A percentile compares a stretch with the other conserved stretches of the same genome.
Conservation (phyloP, 345 rosid genomes). For the Salix caprea region DNA sequence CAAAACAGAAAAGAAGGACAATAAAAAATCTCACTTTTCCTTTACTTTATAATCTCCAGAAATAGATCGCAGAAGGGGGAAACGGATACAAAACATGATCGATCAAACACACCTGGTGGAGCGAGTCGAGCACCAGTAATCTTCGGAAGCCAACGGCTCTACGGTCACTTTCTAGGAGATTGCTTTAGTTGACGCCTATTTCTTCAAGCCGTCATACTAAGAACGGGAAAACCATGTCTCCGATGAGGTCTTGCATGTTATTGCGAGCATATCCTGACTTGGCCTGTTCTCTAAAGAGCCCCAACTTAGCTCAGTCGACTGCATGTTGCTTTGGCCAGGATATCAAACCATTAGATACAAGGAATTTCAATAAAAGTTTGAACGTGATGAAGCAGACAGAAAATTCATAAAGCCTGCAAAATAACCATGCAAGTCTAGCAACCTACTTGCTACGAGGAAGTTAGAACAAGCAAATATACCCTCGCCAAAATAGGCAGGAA, state of each 20-base stretch:
- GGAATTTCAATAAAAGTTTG: background rate
- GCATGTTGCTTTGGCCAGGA: background rate
- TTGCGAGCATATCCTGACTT: background rate
- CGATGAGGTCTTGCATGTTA: background rate
- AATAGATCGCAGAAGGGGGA: background rate
- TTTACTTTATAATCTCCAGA: background rate
- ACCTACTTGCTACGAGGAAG: background rate
- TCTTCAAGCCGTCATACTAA: background rate
- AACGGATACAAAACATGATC: background rate
- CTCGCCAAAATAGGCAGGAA: background rate
- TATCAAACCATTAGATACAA: background rate
- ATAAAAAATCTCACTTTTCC: background rate
- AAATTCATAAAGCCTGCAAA: background rate
- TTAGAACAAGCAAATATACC: background rate
- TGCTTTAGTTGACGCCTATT: background rate
- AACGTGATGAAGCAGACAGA: background rate
- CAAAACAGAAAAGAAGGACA: background rate
- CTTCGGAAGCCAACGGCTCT: background rate
- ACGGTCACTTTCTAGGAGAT: background rate
- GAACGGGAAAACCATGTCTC: background rate
- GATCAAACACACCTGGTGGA: background rate
- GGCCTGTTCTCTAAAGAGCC: background rate
- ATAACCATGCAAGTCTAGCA: background rate
- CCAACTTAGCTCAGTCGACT: background rate
- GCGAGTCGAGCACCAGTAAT: background rate